Base-by-base conservation (phyloP, 768 basidiomycete genomes). In the Strobilomyces confusus region DNA sequence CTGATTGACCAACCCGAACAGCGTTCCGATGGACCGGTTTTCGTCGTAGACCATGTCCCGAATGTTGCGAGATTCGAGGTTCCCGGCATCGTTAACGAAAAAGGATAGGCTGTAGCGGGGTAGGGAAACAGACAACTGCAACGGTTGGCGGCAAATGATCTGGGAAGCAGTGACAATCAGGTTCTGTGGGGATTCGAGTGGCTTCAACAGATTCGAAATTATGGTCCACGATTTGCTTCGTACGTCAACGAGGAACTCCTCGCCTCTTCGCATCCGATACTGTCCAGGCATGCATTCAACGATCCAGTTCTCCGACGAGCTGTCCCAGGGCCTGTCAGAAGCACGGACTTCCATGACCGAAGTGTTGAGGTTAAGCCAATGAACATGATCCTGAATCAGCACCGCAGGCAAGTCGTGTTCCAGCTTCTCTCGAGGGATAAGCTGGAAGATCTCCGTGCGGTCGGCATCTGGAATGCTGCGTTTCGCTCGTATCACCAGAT, bases 341-440 rank as follows among this genome's bases (percentile, higher is more conserved):
- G 45, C 15, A 1, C 45, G 45, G 15, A 47, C n/a, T 14, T 36
- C 45, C 2, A 47, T 36, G 23, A n/a, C 17, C 3, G 14, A 15
- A 23, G 33, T 47, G 2, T 33, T 23, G 15, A 34, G 45, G 23
- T 36, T 34, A 4, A 47, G 13, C 45, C 45, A 47, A 19, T 37
- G 41, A 7, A 26, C n/a, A 15, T 43, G 41, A 17, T 14, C 41
- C 5, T 25, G 5, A 14, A 43, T 6, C 41, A 37, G 34, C 25
- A 15, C 19, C 0, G 19, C 22, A 0, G 69, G 69, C 32, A 70
- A 49, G 45, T 68, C 69, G 1, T 33, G n/a, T 8, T 3, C 3
- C 4, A 69, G 46, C 11, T 15, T 52, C 0, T 42, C 11, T 0
- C n/a, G 49, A 14, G 68, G 63, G 48, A 69, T 54, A 13, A 66